Conservation (phyloP, 2,329 filamentous ascomycete genomes). For the Westerdykella ornata region DNA sequence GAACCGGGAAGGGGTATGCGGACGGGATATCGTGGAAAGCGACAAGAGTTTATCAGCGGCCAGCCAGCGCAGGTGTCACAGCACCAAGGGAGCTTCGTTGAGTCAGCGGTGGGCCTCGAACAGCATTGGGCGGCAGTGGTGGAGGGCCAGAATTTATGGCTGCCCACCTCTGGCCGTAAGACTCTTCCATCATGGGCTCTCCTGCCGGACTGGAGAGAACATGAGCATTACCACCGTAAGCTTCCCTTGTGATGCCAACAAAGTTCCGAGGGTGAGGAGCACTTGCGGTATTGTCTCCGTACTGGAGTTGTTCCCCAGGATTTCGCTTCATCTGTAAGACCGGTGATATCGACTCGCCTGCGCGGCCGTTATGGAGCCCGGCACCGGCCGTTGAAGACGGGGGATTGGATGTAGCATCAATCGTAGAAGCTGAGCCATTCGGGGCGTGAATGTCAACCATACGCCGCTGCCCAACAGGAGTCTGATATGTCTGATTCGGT, state of each 20-base stretch:
- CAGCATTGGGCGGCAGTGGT: constrained; percentile 17
- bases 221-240: constrained; percentile 16
- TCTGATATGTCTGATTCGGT: constrained; percentile 28
- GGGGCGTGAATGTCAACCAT: constrained; percentile 30
- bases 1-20: neutral
- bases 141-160: constrained; percentile 13
- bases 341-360: constrained; percentile 32
- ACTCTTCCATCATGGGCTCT: constrained; percentile 20
- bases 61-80: constrained; percentile 5
- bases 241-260: constrained; percentile 19
- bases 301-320: constrained; percentile 22
- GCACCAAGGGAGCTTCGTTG: constrained; percentile 27
- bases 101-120: constrained; percentile 16
- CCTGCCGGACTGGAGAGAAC: constrained; percentile 27
- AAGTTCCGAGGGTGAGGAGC: constrained; percentile 23
- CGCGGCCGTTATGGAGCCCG: constrained; percentile 18
- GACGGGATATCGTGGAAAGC: neutral
- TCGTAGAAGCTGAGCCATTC: constrained; percentile 37
- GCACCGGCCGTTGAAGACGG: constrained; percentile 27
- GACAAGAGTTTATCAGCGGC: neutral
- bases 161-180: constrained; percentile 24
- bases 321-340: constrained; percentile 36
- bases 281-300: constrained; percentile 17
- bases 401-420: constrained; percentile 36
- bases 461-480: constrained; percentile 32